These are phyloP conservation scores for Puccinia hordei DNA, from an alignment of 1,284 basidiomycete species.

Conservation along the genomic window DNA sequence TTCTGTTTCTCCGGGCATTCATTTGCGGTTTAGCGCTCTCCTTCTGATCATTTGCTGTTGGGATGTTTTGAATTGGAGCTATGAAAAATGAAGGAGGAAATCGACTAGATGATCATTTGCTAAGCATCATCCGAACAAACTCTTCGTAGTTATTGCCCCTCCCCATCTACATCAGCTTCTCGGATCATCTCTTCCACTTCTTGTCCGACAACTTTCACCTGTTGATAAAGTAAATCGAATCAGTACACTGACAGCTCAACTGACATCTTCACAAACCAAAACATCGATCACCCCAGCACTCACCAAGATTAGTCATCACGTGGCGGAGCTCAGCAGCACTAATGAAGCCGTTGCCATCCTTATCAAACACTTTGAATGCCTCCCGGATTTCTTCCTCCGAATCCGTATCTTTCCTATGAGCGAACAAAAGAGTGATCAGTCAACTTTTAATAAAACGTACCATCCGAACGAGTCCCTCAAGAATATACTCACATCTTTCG, in stretches of 20 bases:
- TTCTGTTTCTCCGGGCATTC: too few species aligned
- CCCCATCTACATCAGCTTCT: constrained; percentile 93
- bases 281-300: constrained; percentile 36
- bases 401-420: constrained; percentile 73
- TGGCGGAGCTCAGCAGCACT: constrained; percentile 72
- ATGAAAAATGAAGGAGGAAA: not conserved
- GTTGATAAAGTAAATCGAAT: not conserved
- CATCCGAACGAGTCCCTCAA: too few species aligned
- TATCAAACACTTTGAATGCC: constrained; percentile 71
- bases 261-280: not conserved
- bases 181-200: constrained; percentile 99
- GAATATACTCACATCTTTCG: constrained; percentile 71
- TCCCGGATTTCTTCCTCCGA: constrained; percentile 70
- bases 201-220: constrained; percentile 81
- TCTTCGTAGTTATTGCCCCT: constrained; percentile 65
- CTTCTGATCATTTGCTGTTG: too few species aligned
- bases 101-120: constrained; percentile 54
- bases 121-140: constrained; percentile 65
- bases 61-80: not conserved
- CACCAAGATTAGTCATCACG: constrained; percentile 87
- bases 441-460: not conserved
- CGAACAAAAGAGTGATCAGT: not conserved
- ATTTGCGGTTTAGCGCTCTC: too few species aligned
- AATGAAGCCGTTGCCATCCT: constrained; percentile 69
- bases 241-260: too few species aligned